A percentile compares a stretch with the other conserved stretches of the same genome.
Conservation (phyloP, 495 filamentous ascomycete species). For the Ascodesmis nigricans region DNA sequence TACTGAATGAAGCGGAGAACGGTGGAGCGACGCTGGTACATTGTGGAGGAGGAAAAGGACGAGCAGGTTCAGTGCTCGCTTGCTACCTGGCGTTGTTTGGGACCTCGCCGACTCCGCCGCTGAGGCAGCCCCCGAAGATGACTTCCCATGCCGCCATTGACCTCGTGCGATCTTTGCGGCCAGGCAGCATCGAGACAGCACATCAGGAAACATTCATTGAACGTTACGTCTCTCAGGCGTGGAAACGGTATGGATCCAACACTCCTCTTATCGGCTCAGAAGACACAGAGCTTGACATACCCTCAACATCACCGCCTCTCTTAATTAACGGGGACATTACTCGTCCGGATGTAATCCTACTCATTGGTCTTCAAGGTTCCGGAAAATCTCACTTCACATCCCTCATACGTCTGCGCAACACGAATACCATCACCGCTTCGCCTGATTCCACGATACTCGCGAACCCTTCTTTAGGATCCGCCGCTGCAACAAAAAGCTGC, state of each 20-base stretch:
- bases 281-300: neutral
- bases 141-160: neutral
- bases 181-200: conserved; percentile 9
- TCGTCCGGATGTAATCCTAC: conserved; percentile 6
- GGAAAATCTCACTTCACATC: conserved; percentile 8
- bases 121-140: conserved; percentile 2
- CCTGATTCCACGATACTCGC: no score
- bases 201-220: conserved; percentile 9
- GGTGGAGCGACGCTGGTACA: conserved; percentile 8
- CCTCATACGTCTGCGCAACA: conserved; percentile 4
- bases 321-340: conserved; percentile 1
- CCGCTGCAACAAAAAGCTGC: conserved; percentile 1
- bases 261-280: conserved; percentile 6
- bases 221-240: conserved; percentile 8
- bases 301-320: no score
- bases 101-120: neutral
- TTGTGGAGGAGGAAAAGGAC: conserved; percentile 16
- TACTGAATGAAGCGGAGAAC: conserved; percentile 3
- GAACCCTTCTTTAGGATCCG: neutral
- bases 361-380: conserved; percentile 8
- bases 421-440: neutral
- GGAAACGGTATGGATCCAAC: conserved; percentile 6
- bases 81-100: conserved; percentile 10
- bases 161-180: conserved; percentile 2
- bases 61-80: conserved; percentile 11